Evolutionary conservation across 495 filamentous ascomycete genomes (phyloP).

Genomic region (Xylaria castorea): DNA sequence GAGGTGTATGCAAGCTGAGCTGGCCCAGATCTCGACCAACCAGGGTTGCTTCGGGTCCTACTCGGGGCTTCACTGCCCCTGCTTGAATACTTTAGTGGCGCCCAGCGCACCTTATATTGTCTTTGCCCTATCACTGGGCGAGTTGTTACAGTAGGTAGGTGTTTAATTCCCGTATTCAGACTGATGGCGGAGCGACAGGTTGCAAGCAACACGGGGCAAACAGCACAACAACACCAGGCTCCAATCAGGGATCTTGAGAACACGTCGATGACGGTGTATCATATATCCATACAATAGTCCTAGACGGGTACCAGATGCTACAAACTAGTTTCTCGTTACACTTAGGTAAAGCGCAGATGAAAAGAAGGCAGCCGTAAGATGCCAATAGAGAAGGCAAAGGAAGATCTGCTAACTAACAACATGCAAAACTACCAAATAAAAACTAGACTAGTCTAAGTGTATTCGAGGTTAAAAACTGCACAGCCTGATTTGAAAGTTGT

Average conservation of each 20-base stretch:
- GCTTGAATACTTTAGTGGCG: conserved; percentile 16
- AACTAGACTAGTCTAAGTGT: neutral
- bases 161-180: no score
- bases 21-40: neutral
- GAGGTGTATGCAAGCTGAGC: neutral
- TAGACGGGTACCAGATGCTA: no score
- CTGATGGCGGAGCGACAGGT: no score
- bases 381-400: neutral
- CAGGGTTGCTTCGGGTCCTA: neutral
- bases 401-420: no score
- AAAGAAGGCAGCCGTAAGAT: neutral
- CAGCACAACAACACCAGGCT: no score
- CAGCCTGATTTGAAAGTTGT: neutral
- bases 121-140: neutral
- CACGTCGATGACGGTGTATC: no score
- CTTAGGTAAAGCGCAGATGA: neutral
- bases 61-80: conserved; percentile 4
- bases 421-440: neutral
- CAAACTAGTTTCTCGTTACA: no score
- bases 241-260: no score
- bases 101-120: no score
- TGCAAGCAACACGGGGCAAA: no score
- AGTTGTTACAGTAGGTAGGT: no score
- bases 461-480: neutral
- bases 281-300: no score